Evolutionary conservation across 352 stramenopile genomes (phyloP).

Genomic region (Peronosclerospora sorghi): DNA sequence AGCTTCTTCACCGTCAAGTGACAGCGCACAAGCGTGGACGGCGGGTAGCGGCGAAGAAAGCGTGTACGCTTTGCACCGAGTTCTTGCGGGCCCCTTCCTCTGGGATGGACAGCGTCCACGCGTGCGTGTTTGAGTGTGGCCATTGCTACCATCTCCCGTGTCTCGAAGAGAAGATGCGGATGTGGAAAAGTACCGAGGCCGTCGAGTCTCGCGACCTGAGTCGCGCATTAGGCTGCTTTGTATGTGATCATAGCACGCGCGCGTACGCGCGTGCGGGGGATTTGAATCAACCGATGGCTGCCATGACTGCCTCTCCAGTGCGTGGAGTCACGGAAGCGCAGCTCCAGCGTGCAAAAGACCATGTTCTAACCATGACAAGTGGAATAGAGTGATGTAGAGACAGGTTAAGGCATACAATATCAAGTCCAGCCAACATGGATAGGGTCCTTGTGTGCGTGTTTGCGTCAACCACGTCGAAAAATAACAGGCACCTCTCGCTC

Average conservation of each 20-base stretch:
- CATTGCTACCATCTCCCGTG: conserved; percentile 75
- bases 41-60: conserved; percentile 42
- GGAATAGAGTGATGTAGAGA: conserved; percentile 5
- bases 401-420: neutral
- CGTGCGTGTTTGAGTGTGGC: conserved; percentile 76
- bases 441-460: too few species aligned
- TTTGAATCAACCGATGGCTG: conserved; percentile 30
- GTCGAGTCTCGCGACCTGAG: conserved; percentile 35
- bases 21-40: conserved; percentile 46
- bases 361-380: conserved; percentile 19
- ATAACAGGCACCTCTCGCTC: too few species aligned
- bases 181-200: conserved; percentile 65
- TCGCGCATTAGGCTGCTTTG: conserved; percentile 58
- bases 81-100: conserved; percentile 36
- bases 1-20: conserved; percentile 59
- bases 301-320: conserved; percentile 19
- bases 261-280: conserved; percentile 34
- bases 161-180: conserved; percentile 78
- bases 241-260: conserved; percentile 71
- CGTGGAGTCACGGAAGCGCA: conserved; percentile 59
- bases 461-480: too few species aligned
- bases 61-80: conserved; percentile 57
- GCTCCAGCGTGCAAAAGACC: conserved; percentile 67
- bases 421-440: too few species aligned
- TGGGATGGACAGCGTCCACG: conserved; percentile 40